Base-by-base conservation (phyloP, 108 stramenopile genomes). In the Fragilariopsis cylindrus region DNA sequence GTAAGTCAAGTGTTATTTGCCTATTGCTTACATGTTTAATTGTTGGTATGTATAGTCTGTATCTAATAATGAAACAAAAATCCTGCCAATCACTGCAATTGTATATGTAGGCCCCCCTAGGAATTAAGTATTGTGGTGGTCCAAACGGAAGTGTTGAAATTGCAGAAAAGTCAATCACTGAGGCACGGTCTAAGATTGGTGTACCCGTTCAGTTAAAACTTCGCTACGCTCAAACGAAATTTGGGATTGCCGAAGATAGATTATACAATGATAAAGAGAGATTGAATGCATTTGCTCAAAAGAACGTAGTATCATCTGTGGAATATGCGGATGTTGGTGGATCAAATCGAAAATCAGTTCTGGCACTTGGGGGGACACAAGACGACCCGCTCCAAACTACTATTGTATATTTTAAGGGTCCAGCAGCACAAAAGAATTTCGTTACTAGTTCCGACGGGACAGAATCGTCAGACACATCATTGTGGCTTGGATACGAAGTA, bases 371-470 rank as follows among this genome's bases (percentile, higher is more conserved):
- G 57, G 92, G 90, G 8, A 82, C 65, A 9, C 82, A 87, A 45
- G 74, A 81, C 6, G 89, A 91, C 77, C 92, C 92, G 4, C 66
- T 93, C 9, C 84, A 81, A 75, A 94, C 92, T 3, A 91, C 89
- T 8, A 19, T 94, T 4, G 82, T 87, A 2, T 84, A 85, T 56
- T 94, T 90, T 81, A 90, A 90, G 65, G 92, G 92, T 16, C 92
- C 92, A 2, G 92, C 90, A 8, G 92, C 90, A 8, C 92, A 94
- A 64, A 94, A 91, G 66, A 86, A 81, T 16, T 94, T 91, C 77
- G 79, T 90, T 6, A 71, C 86, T 44, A 77, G 85, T 7, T 88
- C 88, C 71, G 87, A 81, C n/a, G 68, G 40, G 45, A 76, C 78
- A 48, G 21, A 53, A 44, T 57, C 77, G 21, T 54, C 63, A n/a